Conservation (phyloP, 2,329 filamentous ascomycete genomes). For the Fonsecaea pugnacius region DNA sequence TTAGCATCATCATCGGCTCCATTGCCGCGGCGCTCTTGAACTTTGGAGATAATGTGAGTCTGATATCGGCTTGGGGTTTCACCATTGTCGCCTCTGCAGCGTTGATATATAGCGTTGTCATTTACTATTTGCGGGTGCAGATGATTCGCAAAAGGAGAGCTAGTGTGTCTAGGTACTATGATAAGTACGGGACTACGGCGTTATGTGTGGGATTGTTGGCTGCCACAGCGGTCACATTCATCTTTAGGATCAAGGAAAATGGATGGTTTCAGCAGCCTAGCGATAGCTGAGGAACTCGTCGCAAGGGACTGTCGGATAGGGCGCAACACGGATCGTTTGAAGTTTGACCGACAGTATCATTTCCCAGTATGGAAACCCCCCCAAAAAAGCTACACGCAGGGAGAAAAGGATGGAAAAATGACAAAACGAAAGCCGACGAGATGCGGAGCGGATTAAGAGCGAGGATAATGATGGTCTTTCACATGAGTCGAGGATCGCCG, state of each 20-base stretch:
- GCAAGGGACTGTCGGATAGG: not conserved
- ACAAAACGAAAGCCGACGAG: not conserved
- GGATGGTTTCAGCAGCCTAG: conserved; percentile 37
- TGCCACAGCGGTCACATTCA: conserved; percentile 80
- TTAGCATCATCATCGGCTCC: conserved; percentile 88
- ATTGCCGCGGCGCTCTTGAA: conserved; percentile 84
- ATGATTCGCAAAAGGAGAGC: conserved; percentile 82
- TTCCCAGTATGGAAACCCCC: not conserved
- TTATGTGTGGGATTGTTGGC: conserved; percentile 74
- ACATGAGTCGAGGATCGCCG: not conserved
- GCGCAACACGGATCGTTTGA: not conserved
- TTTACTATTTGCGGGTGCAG: conserved; percentile 86
- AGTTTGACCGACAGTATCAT: not conserved
- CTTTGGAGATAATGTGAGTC: conserved; percentile 69
- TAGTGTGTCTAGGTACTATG: conserved; percentile 79
- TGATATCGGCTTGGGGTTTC: conserved; percentile 75
- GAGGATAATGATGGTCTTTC: not conserved
- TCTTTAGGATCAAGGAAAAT: conserved; percentile 70
- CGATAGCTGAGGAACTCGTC: not conserved
- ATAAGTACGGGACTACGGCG: conserved; percentile 79
- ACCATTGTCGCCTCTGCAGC: conserved; percentile 77
- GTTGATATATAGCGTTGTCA: conserved; percentile 78
- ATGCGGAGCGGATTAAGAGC: not conserved
- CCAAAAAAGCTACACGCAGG: not conserved
- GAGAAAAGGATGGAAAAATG: not conserved